These are phyloP conservation scores for Quercus berberidifolia DNA, from an alignment of 306 rosid genomes.

Conservation along the genomic window DNA sequence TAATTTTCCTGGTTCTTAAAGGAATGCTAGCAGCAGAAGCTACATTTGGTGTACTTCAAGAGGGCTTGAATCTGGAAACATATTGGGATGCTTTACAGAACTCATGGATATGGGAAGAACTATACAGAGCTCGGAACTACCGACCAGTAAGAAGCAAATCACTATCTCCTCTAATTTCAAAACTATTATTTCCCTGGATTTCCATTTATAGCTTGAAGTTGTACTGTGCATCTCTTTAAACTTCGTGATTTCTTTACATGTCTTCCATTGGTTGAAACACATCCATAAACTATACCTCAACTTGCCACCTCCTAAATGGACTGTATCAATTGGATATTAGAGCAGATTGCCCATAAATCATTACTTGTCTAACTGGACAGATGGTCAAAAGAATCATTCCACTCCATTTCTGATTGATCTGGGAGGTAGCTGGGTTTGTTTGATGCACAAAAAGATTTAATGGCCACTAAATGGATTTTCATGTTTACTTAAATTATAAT, in stretches of 20 bases:
- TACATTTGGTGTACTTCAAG: constrained; percentile 55
- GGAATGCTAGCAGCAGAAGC: constrained; percentile 98
- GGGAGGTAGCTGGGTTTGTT: neutral
- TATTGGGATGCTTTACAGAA: constrained; percentile 79
- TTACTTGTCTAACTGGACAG: neutral
- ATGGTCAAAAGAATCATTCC: neutral
- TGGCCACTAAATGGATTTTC: neutral
- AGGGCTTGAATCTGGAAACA: constrained; percentile 57
- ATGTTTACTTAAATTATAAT: neutral
- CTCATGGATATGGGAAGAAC: constrained; percentile 97
- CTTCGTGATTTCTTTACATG: neutral
- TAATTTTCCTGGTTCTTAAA: constrained; percentile 23
- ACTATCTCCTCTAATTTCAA: constrained; percentile 9
- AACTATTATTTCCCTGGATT: constrained; percentile 4
- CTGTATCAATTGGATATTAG: constrained; percentile 1
- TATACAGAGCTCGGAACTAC: constrained; percentile 67
- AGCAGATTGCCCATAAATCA: neutral
- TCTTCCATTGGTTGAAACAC: neutral
- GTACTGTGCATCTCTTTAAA: neutral
- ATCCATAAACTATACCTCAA: neutral
- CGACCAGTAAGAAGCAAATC: constrained; percentile 61
- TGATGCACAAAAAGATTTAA: neutral
- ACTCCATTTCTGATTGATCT: neutral
- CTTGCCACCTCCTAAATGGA: neutral
- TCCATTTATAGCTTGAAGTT: neutral